Evolutionary conservation across 495 filamentous ascomycete species (phyloP), one percentile per base, ranked within the genome.

Genomic region (Collariella sp.): DNA sequence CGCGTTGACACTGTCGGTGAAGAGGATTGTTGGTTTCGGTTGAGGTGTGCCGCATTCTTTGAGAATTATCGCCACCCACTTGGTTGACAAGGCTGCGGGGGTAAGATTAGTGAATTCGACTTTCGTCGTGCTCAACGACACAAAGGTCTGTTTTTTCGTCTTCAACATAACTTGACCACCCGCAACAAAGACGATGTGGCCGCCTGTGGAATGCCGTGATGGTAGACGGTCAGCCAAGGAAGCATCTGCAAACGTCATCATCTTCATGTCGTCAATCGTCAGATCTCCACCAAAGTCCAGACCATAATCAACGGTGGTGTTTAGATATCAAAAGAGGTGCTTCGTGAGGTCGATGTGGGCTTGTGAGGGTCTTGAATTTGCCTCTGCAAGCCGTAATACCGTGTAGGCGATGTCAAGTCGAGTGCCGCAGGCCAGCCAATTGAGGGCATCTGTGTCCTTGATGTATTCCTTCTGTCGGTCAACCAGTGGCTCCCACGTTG

Each of bases 101-200:
- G 39, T 42, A 0, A 55, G 19, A 19, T 55, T 55, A 1, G 44
- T 15, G 7, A 55, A 55, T 9, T 55, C 45, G 0, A 35, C 44
- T 5, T 55, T 44, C 2, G n/a, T 55, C 0, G 26, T 55, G 12
- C 23, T 48, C 0, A 48, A 15, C 0, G 42, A 19, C 1, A 55
- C 24, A 3, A 48, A 55, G 7, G 35, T 42, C 16, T 55, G 13
- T 35, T 55, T 55, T 24, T 55, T 55, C 3, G 23, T 47, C n/a
- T 55, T 55, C 44, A 2, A 55, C 0, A 19, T 10, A 1, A 55
- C 23, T 48, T 16, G 36, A 5, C 12, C 45, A 0, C 52, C 36
- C 0, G 26, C 24, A 3, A 55, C 10, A 15, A 55, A 55, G 2
- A 55, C 7, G 0, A 46, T 1, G 11, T 55, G 10, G 5, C 16